A percentile compares a stretch with the other conserved stretches of the same genome.
Conservation (phyloP, 2,329 filamentous ascomycete genomes). For the Tolypocladium ovalisporum region DNA sequence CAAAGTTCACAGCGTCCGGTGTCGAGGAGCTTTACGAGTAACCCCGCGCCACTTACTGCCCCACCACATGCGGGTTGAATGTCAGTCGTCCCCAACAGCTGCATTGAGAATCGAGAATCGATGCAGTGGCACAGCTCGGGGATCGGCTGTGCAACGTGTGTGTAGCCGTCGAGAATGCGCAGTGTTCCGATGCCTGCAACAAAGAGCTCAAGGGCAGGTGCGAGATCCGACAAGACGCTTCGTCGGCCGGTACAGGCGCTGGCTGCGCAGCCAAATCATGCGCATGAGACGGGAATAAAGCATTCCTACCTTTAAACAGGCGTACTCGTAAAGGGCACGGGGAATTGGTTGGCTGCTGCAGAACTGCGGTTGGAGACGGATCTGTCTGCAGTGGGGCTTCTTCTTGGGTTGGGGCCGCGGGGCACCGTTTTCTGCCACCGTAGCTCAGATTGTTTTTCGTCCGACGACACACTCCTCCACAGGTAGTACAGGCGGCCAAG, state of each 20-base stretch:
- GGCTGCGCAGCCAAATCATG: not conserved
- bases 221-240: not conserved
- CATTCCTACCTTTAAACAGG: too few species aligned
- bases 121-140: not conserved
- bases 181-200: not conserved
- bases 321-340: not conserved
- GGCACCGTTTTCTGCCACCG: not conserved
- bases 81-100: not conserved
- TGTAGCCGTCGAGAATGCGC: not conserved
- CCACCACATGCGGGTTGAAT: not conserved
- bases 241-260: not conserved
- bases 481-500: slow-evolving; percentile 13
- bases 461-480: slow-evolving; percentile 1
- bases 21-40: not conserved
- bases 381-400: not conserved
- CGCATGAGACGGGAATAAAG: too few species aligned
- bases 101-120: not conserved
- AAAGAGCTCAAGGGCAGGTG: not conserved
- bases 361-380: not conserved
- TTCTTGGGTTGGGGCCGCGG: not conserved
- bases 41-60: not conserved
- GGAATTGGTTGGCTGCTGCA: not conserved
- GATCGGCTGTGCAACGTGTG: not conserved
- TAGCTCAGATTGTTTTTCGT: not conserved
- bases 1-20: not conserved